Evolutionary conservation across 768 basidiomycete genomes (phyloP).

Genomic region (Russula sp.): DNA sequence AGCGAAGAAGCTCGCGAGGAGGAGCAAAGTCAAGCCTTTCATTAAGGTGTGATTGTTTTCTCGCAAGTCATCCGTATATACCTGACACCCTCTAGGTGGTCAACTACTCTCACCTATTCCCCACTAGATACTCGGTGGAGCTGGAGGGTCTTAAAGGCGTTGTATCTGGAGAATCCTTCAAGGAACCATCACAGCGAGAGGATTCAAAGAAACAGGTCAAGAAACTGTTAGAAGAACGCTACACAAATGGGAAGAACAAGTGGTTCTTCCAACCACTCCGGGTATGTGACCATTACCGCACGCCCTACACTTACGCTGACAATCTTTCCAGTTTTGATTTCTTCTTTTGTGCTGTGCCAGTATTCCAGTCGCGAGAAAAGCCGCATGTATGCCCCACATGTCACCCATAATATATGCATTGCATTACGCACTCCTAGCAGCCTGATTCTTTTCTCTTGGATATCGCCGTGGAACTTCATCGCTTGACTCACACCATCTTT

Average conservation of each 20-base stretch:
- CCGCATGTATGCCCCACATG: constrained; percentile 34
- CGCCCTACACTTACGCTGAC: neutral
- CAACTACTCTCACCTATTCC: constrained; percentile 99
- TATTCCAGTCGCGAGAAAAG: constrained; percentile 27
- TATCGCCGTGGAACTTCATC: neutral
- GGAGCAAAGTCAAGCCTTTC: constrained; percentile 99
- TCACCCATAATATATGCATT: constrained; percentile 26
- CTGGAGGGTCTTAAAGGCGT: constrained; percentile 89
- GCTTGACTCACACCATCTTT: neutral
- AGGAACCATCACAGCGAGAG: constrained; percentile 93
- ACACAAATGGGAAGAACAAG: constrained; percentile 90
- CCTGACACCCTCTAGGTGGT: constrained; percentile 47
- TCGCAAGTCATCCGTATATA: neutral
- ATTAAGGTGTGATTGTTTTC: constrained; percentile 69
- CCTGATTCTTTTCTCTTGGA: neutral
- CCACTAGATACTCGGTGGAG: constrained; percentile 97
- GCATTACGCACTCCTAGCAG: constrained; percentile 10
- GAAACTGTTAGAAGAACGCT: constrained; percentile 94
- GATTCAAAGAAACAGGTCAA: constrained; percentile 94
- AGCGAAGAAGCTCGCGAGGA: constrained; percentile 83
- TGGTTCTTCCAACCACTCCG: constrained; percentile 93
- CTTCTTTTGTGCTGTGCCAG: constrained; percentile 2
- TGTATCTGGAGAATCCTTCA: constrained; percentile 85
- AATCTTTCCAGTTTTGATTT: constrained; percentile 31
- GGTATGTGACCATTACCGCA: constrained; percentile 37